Base-by-base conservation (phyloP, 305 asterid genomes). In the Ilex paraguariensis region DNA sequence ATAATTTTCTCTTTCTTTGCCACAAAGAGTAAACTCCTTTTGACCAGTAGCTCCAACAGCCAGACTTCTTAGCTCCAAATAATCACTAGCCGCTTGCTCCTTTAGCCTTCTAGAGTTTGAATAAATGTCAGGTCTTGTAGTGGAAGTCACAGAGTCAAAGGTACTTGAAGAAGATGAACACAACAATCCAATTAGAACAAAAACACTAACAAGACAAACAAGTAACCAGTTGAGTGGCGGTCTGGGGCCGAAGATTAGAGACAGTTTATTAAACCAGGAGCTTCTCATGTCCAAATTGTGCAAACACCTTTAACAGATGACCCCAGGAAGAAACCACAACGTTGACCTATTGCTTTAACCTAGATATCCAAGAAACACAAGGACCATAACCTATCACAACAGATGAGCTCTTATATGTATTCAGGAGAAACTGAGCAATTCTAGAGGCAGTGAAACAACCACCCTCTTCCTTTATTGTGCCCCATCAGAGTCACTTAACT, bases 271-370 rank as follows among this genome's bases (percentile, higher is more conserved):
- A 71, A 73, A 67, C 96, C 90, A 87, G 73, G 82, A 67, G 82
- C 93, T 83, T 93, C 96, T 93, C 98, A 93, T 90, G 80, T 86
- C 91, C 85, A 73, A 71, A 61, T 73, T 59, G 67, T 68, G 73
- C 68, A 66, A 82, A 68, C 74, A 73, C 71, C 78, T 71, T 64
- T 61, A 42, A 70, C 64, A 59, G 13, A 33, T 21, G 28, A 21
- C 28, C 28, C 54, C 13, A 65, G 46, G 63, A 60, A 39, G 28
- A 21, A 21, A 21, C 28, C 28, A 21, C 28, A 21, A 21, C 28
- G 28, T 21, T 21, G 61, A 56, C 76, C 77, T 83, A 81, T 73
- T 77, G 81, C 73, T 77, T 75, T 70, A 69, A 61, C 77, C 65
- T 79, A 72, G 78, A 79, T 60, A 73, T 79, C 88, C 80, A 66